Percentiles rank a stretch among this genome's conserved stretches.
Evolutionary conservation across 2,329 filamentous ascomycete species (phyloP).

Genomic region (Rhynchosporium secalis): DNA sequence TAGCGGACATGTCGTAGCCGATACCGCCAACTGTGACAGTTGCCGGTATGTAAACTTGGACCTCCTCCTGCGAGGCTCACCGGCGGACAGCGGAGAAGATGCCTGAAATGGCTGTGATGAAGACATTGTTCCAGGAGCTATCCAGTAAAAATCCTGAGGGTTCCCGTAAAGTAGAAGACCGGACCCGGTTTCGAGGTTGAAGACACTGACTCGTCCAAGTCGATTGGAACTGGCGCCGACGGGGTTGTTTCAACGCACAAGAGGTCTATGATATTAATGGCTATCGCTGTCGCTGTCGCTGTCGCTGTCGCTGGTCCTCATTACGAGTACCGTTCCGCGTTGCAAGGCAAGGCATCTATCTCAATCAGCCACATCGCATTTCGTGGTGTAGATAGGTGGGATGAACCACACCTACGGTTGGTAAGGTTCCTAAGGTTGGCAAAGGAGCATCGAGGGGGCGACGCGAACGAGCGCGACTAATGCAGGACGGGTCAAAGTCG

Average conservation of each 20-base stretch:
- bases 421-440: too few relatives aligned
- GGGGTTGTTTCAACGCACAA: not conserved
- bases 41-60: constrained; percentile 87
- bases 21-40: constrained; percentile 72
- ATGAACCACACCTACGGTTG: not conserved
- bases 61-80: constrained; percentile 35
- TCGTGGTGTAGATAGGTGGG: not conserved
- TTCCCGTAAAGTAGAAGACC: not conserved
- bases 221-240: not conserved
- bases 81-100: constrained; percentile 46
- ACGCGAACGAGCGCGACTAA: too few relatives aligned
- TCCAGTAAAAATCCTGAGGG: too few relatives aligned
- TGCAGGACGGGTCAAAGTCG: too few relatives aligned
- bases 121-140: constrained; percentile 41
- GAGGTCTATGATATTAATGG: not conserved
- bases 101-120: constrained; percentile 49
- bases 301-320: too few relatives aligned
- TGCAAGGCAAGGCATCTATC: too few relatives aligned
- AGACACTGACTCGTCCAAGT: too few relatives aligned
- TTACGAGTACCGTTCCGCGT: too few relatives aligned
- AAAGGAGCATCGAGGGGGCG: too few relatives aligned
- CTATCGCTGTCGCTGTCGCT: not conserved
- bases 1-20: constrained; percentile 71
- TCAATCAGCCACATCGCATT: not conserved
- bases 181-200: not conserved